Evolutionary conservation across 176 grass and related monocot genomes (phyloP).

Genomic region (Bothriochloa decipiens): DNA sequence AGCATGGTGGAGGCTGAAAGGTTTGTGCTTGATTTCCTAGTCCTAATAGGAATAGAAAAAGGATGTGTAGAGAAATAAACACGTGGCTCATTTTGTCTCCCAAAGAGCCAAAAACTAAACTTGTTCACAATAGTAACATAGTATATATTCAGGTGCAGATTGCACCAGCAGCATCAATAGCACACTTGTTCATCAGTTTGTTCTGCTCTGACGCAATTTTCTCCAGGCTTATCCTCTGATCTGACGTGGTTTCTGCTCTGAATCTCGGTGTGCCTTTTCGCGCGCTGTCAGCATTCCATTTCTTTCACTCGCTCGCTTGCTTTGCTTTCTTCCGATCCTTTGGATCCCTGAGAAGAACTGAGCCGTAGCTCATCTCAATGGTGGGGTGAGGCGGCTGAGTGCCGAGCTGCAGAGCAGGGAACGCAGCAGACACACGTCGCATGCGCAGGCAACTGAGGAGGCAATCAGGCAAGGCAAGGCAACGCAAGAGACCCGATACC

Average conservation of each 20-base stretch:
- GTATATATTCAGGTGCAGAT: not conserved
- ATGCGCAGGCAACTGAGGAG: not conserved
- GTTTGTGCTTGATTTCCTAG: not conserved
- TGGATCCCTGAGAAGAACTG: not conserved
- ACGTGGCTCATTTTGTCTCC: not conserved
- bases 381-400: not conserved
- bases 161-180: not conserved
- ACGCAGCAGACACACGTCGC: slow-evolving; percentile 3
- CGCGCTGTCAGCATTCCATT: slow-evolving; percentile 20
- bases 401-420: not conserved
- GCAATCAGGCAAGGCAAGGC: not conserved
- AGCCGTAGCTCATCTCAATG: no score
- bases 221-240: not conserved
- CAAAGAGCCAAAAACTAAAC: not conserved
- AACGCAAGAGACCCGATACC: slow-evolving; percentile 63
- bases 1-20: not conserved
- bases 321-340: not conserved
- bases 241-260: not conserved
- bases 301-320: not conserved
- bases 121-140: not conserved
- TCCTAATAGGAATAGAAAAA: not conserved
- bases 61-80: not conserved
- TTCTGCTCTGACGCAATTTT: not conserved
- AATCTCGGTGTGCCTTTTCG: not conserved
- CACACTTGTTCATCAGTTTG: not conserved